Conservation (phyloP, 176 grass and related monocot species). For the Ensete ventricosum region DNA sequence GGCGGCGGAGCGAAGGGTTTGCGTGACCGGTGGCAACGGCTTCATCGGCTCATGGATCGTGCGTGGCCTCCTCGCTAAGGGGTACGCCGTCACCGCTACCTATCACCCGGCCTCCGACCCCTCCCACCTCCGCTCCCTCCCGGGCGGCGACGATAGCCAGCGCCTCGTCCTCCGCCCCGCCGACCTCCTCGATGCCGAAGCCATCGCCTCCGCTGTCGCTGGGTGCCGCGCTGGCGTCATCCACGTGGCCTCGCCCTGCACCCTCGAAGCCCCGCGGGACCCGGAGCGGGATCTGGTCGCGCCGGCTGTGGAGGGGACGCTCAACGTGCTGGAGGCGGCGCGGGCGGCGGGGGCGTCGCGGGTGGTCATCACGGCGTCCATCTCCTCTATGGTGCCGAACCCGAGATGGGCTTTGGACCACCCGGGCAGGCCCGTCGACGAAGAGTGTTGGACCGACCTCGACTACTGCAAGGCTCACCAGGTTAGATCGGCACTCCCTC, state of each 20-base stretch:
- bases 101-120: not conserved
- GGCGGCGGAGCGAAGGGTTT: not conserved
- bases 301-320: constrained; percentile 16
- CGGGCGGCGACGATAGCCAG: not conserved
- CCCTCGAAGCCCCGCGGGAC: not conserved
- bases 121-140: constrained; percentile 14
- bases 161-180: constrained; percentile 6
- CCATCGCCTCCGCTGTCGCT: not conserved
- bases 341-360: not conserved
- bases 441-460: constrained; percentile 13
- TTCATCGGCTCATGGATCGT: constrained; percentile 23
- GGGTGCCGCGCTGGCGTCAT: constrained; percentile 16
- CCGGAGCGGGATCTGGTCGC: constrained; percentile 5
- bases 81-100: constrained; percentile 18
- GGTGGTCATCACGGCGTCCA: constrained; percentile 17
- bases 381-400: constrained; percentile 19
- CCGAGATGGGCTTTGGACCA: constrained; percentile 5
- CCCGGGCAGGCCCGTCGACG: constrained; percentile 6
- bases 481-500: not conserved
- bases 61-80: constrained; percentile 11
- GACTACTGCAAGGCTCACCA: constrained; percentile 12
- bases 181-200: constrained; percentile 8
- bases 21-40: constrained; percentile 19
- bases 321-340: constrained; percentile 16
- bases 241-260: constrained; percentile 22